Evolutionary conservation across 2,329 filamentous ascomycete species (phyloP), one percentile per base, ranked within the genome.

Genomic region (Mycosphaerella arachidis): DNA sequence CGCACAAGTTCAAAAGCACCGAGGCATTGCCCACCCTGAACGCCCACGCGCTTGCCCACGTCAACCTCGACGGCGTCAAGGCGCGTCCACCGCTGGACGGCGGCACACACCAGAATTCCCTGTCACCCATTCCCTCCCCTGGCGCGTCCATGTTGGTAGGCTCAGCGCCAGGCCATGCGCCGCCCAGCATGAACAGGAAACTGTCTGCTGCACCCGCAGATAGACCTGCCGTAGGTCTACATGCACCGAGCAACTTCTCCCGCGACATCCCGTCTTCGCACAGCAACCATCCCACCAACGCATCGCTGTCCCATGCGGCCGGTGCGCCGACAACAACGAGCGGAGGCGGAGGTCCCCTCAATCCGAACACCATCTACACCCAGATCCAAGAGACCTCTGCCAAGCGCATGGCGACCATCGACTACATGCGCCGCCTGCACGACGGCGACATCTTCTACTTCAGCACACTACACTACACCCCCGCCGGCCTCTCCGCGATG

Each of bases 371-470:
- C 52, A 79, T 87, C 58, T 86, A 84, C 72, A 81, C 86, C 66
- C 83, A 86, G 64, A 85, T 99, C 62, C 90, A 93, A 59, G 93
- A 97, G 61, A 85, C 91, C 68, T 89, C 91, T 40, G 88, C 88
- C 60, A 99, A 99, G 79, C 85, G 94, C 67, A 96, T 99, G 79
- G 92, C 91, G 1, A 97, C 94, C 0, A 76, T 99, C 46, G 91
- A 96, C 69, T 99, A 99, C 73, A 76, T 99, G 64, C 86, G 92
- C 63, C 96, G 95, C 78, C 89, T 92, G 30, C 92, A 99, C 72
- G 92, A 97, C 77, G 92, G 93, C 62, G 87, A 91, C 60, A 87
- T 96, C 46, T 97, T 96, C 79, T 97, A 94, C 92, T 97, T 97
- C 81, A 97, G 97, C 77, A 97, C 94, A 0, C 85, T 96, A 62